Conservation (phyloP, 2,329 filamentous ascomycete species). For the Knufia fluminis region DNA sequence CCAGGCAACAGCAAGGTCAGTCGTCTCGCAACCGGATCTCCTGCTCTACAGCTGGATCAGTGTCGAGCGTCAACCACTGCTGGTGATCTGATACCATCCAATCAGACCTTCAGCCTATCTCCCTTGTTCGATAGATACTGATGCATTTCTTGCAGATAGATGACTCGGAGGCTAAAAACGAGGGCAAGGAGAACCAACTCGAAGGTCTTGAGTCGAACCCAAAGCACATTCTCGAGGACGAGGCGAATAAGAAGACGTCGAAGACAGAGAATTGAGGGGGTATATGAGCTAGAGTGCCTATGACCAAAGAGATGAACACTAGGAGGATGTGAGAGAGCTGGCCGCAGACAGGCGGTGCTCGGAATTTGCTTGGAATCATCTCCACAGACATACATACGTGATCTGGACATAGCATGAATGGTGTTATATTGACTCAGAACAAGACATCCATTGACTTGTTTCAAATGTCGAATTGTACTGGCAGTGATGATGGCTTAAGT, state of each 20-base stretch:
- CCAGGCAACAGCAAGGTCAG: slow-evolving; percentile 33
- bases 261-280: slow-evolving; percentile 20
- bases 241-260: slow-evolving; percentile 27
- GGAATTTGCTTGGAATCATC: no score
- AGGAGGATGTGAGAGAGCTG: no score
- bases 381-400: no score
- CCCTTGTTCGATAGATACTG: neutral
- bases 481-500: no score
- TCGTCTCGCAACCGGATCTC: slow-evolving; percentile 25
- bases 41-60: slow-evolving; percentile 29
- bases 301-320: no score
- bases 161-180: slow-evolving; percentile 22
- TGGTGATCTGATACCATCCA: no score
- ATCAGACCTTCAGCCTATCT: neutral
- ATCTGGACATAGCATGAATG: no score
- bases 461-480: no score
- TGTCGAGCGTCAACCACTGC: no score
- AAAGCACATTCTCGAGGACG: slow-evolving; percentile 29
- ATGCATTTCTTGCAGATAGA: slow-evolving; percentile 22
- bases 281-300: neutral
- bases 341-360: no score
- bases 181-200: slow-evolving; percentile 21
- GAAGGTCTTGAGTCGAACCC: slow-evolving; percentile 33
- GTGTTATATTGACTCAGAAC: no score
- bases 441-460: no score